Conservation (phyloP, 2,329 filamentous ascomycete species). For the Claviceps sp. region DNA sequence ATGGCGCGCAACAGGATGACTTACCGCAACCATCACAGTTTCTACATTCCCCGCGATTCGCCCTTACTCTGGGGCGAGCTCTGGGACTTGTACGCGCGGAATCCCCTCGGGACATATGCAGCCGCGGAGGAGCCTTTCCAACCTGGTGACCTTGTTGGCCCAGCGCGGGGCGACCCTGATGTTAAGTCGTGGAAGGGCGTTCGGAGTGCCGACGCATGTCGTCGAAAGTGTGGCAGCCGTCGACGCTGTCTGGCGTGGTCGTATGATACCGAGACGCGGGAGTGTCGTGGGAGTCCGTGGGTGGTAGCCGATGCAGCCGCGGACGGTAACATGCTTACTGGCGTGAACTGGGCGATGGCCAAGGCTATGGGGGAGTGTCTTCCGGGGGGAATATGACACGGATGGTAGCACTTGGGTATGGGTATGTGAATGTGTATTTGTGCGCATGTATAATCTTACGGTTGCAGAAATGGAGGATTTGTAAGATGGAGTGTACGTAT, state of each 20-base stretch:
- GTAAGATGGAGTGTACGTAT: no score
- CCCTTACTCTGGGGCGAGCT: conserved; percentile 38
- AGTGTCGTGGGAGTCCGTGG: conserved; percentile 36
- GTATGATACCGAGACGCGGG: conserved; percentile 25
- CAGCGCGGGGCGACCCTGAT: conserved; percentile 25
- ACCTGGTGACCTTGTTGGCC: conserved; percentile 37
- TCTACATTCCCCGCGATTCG: conserved; percentile 6
- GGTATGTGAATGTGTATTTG: background rate
- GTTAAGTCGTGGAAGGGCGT: conserved; percentile 22
- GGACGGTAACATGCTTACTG: conserved; percentile 10
- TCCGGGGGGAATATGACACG: background rate
- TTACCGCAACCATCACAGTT: background rate
- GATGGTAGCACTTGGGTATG: background rate
- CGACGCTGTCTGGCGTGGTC: conserved; percentile 37
- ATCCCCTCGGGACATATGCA: conserved; percentile 24
- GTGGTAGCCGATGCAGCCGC: conserved; percentile 27
- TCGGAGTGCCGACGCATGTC: conserved; percentile 27
- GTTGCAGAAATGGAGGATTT: no score
- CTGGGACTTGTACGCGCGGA: conserved; percentile 33
- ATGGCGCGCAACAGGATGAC: conserved; percentile 20
- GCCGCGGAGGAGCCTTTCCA: conserved; percentile 10
- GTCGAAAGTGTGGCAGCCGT: conserved; percentile 24
- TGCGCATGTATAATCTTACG: no score
- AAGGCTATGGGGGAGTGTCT: conserved; percentile 11
- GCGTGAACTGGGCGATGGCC: conserved; percentile 19